phyloP scores from a whole-genome alignment of 2,329 filamentous ascomycete species.

The Phyllosticta citriasiana region DNA sequence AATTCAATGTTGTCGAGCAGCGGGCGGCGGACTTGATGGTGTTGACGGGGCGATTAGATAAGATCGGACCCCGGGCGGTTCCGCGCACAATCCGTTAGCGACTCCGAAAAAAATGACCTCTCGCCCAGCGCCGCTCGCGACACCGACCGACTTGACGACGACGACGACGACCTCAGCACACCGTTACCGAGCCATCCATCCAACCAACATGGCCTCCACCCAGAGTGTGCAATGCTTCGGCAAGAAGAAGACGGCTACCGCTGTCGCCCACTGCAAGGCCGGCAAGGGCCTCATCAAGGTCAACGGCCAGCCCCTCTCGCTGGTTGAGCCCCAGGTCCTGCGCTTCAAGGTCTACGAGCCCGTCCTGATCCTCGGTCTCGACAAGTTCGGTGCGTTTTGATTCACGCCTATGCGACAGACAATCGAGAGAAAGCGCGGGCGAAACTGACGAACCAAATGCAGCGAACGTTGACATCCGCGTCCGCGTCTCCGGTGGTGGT shows the following conservation, averaged over 20 bases:
- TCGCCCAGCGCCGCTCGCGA: constrained; percentile 1
- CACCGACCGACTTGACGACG: constrained; percentile 6
- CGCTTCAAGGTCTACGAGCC: constrained; percentile 99
- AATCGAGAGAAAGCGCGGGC: constrained; percentile 8
- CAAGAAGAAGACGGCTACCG: constrained; percentile 63
- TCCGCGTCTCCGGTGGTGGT: constrained; percentile 93
- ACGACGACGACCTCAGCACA: constrained; percentile 8
- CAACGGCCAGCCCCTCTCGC: constrained; percentile 90
- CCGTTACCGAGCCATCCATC: constrained; percentile 1
- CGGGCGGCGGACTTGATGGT: not conserved
- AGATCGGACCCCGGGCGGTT: constrained; percentile 4
- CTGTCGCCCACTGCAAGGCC: constrained; percentile 87
- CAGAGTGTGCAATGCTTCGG: constrained; percentile 81
- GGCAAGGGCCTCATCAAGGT: constrained; percentile 93
- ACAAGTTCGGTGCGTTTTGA: constrained; percentile 65
- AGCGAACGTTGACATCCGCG: constrained; percentile 89
- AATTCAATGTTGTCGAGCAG: not conserved
- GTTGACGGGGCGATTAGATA: constrained; percentile 4
- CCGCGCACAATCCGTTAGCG: constrained; percentile 11
- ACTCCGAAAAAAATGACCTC: constrained; percentile 8
- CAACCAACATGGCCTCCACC: constrained; percentile 58
- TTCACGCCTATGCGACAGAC: not conserved
- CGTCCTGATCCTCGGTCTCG: constrained; percentile 88
- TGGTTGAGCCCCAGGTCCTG: constrained; percentile 93
- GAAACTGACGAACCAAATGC: constrained; percentile 14